Evolutionary conservation across 768 basidiomycete species (phyloP).

Genomic region (Kwoniella sp.): DNA sequence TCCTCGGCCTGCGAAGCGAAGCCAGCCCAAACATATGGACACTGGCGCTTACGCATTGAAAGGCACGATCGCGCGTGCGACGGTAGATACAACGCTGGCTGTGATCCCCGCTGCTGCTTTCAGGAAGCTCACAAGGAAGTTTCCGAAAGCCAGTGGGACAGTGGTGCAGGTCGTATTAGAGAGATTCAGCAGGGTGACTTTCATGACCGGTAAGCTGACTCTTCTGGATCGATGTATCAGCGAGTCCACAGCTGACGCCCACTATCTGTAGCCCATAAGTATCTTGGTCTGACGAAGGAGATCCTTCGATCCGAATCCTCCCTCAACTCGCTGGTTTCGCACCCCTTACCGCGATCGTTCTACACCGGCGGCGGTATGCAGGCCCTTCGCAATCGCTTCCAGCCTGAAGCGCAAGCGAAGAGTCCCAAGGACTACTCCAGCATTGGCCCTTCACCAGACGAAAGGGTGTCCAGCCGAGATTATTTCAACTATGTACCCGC

Average conservation of each 20-base stretch:
- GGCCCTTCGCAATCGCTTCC: slow-evolving; percentile 86
- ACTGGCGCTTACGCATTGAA: slow-evolving; percentile 30
- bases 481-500: slow-evolving; percentile 56
- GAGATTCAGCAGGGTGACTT: slow-evolving; percentile 93
- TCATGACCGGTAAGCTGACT: slow-evolving; percentile 69
- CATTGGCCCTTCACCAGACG: slow-evolving; percentile 14
- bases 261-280: slow-evolving; percentile 69
- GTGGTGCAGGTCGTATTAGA: slow-evolving; percentile 95
- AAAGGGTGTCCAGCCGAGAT: slow-evolving; percentile 39
- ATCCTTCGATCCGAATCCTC: slow-evolving; percentile 95
- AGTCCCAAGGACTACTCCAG: slow-evolving; percentile 11
- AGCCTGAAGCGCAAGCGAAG: slow-evolving; percentile 48
- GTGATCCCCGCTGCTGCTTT: slow-evolving; percentile 99
- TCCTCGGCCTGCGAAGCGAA: background rate
- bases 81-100: slow-evolving; percentile 92
- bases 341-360: slow-evolving; percentile 86
- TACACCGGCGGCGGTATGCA: slow-evolving; percentile 91
- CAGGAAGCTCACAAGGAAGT: slow-evolving; percentile 87
- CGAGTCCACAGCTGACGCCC: background rate
- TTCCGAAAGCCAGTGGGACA: slow-evolving; percentile 93
- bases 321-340: slow-evolving; percentile 94
- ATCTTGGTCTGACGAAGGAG: slow-evolving; percentile 90
- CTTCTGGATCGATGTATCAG: background rate
- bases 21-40: slow-evolving; percentile 1
- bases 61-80: slow-evolving; percentile 76